Base-by-base conservation (phyloP, 352 stramenopile species). In the Phytophthora sojae region DNA sequence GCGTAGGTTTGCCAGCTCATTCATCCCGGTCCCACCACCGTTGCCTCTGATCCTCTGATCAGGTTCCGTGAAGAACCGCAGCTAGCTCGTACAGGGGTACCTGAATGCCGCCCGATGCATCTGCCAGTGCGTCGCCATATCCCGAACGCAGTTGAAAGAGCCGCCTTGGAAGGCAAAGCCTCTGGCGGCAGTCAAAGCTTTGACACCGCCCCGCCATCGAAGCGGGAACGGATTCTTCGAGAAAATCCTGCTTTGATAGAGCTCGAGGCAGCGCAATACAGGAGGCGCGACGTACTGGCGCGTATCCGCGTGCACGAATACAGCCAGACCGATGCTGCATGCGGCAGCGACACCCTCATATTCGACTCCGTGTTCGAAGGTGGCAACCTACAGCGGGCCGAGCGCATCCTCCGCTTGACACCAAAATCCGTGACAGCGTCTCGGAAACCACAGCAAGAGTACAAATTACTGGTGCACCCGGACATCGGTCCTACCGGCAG, bases 301-400 rank as follows among this genome's bases (percentile, higher is more conserved):
- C 73, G 80, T 6, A 23, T 91, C 47, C 71, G 75, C 32, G 82
- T 93, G 21, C 94, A 94, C 61, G 85, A 90, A 62, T 95, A 95
- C 79, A 93, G 92, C 54, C 71, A 82, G 8, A 74, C 83, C 0
- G 59, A 79, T n/a, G 59, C 90, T 2, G 78, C 62, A 25, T 55
- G 71, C 49, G 62, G 79, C 60, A 70, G 71, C 44, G 79, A 92
- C 25, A 92, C 86, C 2, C 82, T 95, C 19, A 42, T 76, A 2
- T 94, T 94, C 45, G 86, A 93, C 54, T 87, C 88, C n/a, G 69
- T 93, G 6, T 94, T 95, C 55, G 88, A 95, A 70, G 86, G 80
- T 25, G 88, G 88, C 3, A 94, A 95, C 42, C 57, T 95, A 19
- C 77, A 75, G 17, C 73, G 76, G 26, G 86, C 78, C 3, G 81